These are phyloP conservation scores for Suillus fuscotomentosus DNA, from an alignment of 768 basidiomycete genomes.

Conservation along the genomic window DNA sequence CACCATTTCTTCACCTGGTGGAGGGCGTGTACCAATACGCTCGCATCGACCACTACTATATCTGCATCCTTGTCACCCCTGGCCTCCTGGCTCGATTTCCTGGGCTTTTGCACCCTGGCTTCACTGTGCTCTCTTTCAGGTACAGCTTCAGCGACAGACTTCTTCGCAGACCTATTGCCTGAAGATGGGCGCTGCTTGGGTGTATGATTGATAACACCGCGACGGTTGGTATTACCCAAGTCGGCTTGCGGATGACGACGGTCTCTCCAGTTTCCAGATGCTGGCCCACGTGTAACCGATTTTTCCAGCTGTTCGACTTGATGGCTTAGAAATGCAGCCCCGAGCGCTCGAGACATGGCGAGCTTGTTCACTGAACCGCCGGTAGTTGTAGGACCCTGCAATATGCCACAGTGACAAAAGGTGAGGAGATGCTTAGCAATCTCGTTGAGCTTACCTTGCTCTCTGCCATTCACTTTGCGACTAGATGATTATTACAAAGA, in stretches of 20 bases:
- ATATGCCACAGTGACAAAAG: not conserved
- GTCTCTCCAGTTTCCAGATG: constrained; percentile 64
- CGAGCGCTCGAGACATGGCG: constrained; percentile 84
- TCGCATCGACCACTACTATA: constrained; percentile 76
- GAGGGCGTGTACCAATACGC: constrained; percentile 75
- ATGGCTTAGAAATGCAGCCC: constrained; percentile 83
- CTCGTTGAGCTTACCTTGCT: constrained; percentile 1
- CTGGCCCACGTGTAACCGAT: constrained; percentile 53
- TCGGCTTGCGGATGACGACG: constrained; percentile 32
- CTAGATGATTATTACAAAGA: not conserved
- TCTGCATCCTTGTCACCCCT: constrained; percentile 61
- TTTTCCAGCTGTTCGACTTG: constrained; percentile 89
- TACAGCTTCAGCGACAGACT: constrained; percentile 14
- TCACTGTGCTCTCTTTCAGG: constrained; percentile 22
- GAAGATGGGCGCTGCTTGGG: constrained; percentile 24
- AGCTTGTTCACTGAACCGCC: constrained; percentile 49
- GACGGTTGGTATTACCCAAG: constrained; percentile 15
- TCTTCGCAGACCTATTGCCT: constrained; percentile 22
- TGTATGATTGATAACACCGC: constrained; percentile 13
- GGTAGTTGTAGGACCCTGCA: constrained; percentile 22
- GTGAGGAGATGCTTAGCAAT: not conserved
- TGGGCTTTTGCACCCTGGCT: constrained; percentile 12
- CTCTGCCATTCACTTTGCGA: constrained; percentile 2
- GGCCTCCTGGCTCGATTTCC: constrained; percentile 27
- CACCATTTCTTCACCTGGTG: constrained; percentile 84